phyloP scores from a whole-genome alignment of 306 rosid species.

The Glycine latifolia region DNA sequence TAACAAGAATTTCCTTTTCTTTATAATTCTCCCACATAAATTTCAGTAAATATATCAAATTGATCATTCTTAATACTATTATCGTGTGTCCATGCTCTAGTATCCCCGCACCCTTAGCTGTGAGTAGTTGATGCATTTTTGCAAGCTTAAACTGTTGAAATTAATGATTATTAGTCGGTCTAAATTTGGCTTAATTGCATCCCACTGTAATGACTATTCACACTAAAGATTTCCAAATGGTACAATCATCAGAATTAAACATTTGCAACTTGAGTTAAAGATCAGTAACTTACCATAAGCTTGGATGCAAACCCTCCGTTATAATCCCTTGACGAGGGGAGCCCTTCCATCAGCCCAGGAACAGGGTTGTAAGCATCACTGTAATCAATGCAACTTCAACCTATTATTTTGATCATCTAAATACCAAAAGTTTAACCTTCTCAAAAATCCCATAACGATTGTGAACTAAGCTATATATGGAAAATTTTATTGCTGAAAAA shows the following conservation, averaged over 20 bases:
- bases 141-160: neutral
- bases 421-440: neutral
- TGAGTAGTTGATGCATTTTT: neutral
- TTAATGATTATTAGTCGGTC: neutral
- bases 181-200: neutral
- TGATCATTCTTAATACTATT: neutral
- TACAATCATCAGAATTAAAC: conserved; percentile 30
- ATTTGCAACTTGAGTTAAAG: conserved; percentile 10
- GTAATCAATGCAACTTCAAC: conserved; percentile 45
- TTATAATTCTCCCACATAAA: neutral
- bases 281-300: conserved; percentile 75
- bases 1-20: neutral
- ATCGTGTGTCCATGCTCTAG: neutral
- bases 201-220: neutral
- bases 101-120: neutral
- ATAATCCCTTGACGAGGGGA: conserved; percentile 89
- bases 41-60: neutral
- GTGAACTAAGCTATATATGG: neutral
- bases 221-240: conserved; percentile 20
- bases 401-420: conserved; percentile 25
- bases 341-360: conserved; percentile 92
- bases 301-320: conserved; percentile 90
- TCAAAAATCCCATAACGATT: neutral
- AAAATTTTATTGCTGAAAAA: conserved; percentile 5
- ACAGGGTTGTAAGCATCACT: conserved; percentile 96